A percentile compares a stretch with the other conserved stretches of the same genome.
Conservation (phyloP, 225 moss, liverwort and hornwort genomes). For the Sphagnum contortum region DNA sequence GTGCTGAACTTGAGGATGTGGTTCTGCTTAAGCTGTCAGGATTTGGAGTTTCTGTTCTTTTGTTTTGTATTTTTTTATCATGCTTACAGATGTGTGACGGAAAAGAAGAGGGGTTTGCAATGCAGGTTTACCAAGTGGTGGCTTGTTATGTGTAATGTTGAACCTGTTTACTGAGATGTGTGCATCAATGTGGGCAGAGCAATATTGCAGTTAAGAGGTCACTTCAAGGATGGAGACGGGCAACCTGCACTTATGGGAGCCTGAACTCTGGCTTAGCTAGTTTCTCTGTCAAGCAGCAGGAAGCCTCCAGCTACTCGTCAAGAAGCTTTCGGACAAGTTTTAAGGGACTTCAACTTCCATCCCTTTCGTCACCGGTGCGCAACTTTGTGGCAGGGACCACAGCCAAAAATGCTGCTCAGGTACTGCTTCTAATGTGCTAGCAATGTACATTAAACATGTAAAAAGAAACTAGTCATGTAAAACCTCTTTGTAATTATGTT, state of each 20-base stretch:
- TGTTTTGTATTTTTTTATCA: no score
- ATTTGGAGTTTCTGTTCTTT: no score
- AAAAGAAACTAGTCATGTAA: not conserved
- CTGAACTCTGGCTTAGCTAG: constrained; percentile 11
- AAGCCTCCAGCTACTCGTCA: constrained; percentile 27
- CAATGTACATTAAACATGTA: not conserved
- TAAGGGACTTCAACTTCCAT: constrained; percentile 25
- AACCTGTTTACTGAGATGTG: not conserved
- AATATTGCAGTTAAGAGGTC: constrained; percentile 49
- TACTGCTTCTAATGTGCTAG: not conserved
- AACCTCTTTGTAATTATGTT: no score
- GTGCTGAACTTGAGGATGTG: no score
- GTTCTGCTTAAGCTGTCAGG: no score
- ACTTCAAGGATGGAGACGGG: constrained; percentile 32
- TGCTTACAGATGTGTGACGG: no score
- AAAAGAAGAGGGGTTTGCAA: no score
- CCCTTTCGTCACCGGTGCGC: not conserved
- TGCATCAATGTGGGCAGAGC: constrained; percentile 21
- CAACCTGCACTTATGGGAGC: constrained; percentile 21
- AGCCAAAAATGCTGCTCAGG: no score
- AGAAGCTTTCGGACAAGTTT: constrained; percentile 33
- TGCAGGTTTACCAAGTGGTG: no score
- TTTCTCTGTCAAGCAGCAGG: constrained; percentile 9
- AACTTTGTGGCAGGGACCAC: no score
- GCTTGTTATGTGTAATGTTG: no score